phyloP scores from a whole-genome alignment of 2,329 filamentous ascomycete genomes.

The Diaporthe sp. region DNA sequence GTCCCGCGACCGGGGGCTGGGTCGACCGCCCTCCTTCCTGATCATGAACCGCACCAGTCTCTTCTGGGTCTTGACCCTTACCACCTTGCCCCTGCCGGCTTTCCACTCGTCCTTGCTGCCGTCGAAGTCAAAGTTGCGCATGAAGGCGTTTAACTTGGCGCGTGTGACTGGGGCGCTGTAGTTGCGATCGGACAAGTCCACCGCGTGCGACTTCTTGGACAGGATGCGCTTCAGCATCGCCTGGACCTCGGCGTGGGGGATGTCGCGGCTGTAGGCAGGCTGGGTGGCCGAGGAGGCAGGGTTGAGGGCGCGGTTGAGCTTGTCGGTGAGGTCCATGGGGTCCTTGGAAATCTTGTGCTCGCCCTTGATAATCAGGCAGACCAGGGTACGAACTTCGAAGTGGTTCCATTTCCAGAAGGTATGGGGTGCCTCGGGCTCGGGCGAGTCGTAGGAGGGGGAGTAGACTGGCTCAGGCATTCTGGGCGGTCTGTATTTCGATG shows the following conservation, averaged over 20 bases:
- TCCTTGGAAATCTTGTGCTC: constrained; percentile 27
- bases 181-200: constrained; percentile 27
- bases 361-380: constrained; percentile 40
- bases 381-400: constrained; percentile 39
- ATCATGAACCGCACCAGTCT: constrained; percentile 9
- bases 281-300: constrained; percentile 7
- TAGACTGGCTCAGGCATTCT: constrained; percentile 6
- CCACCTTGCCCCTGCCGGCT: neutral
- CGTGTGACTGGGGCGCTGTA: constrained; percentile 11
- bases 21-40: constrained; percentile 2
- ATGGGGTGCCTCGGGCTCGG: neutral
- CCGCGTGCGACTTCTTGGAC: constrained; percentile 39
- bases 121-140: constrained; percentile 35
- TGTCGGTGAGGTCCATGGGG: constrained; percentile 34
- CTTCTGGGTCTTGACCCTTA: constrained; percentile 6
- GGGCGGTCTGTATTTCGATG: neutral
- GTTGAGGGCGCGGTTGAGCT: constrained; percentile 40
- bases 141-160: constrained; percentile 35
- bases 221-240: constrained; percentile 38
- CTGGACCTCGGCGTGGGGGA: constrained; percentile 34
- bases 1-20: constrained; percentile 18
- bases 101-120: constrained; percentile 35
- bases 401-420: constrained; percentile 27
- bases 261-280: constrained; percentile 32
- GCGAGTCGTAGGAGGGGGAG: constrained; percentile 19